Base-by-base conservation (phyloP, 225 moss, liverwort and hornwort genomes). In the Lunularia cruciata region DNA sequence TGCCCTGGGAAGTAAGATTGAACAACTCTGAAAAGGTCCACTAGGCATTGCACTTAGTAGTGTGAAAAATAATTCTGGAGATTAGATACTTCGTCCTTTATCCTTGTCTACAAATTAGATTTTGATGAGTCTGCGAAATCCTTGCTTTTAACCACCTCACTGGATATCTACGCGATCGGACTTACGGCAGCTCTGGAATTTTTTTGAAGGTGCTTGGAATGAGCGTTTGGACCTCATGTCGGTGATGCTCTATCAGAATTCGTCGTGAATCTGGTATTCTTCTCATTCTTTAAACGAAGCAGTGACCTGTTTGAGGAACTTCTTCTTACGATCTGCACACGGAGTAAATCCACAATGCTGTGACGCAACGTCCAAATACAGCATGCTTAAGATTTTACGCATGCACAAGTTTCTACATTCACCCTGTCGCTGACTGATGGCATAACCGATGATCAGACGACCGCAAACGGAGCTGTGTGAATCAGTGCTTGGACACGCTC, bases 401-500 rank as follows among this genome's bases (percentile, higher is more conserved):
- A n/a, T n/a, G n/a, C n/a, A n/a, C n/a, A n/a, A n/a, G n/a, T 43
- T 16, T 43, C 3, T 43, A 10, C 11, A 1, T 43, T 43, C 43
- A 11, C 1, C 16, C 43, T 43, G 12, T 12, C 18, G 4, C 59
- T 60, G 3, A 60, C 18, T 20, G 35, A 9, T 18, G 31, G 1
- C 30, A 12, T 20, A 18, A 5, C 57, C 34, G 16, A 30, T 46
- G 45, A 52, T 4, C 48, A 83, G 83, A 91, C 89, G 22, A 98
- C 93, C 67, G 89, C 91, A 2, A 93, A 91, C 30, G 93, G 91
- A 85, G 82, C 61, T 93, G 81, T 43, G 93, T 93, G 8, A 79
- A 79, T 4, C 89, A 88, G 62, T 98, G 98, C 58, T 56, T 98
- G 83, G 98, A 91, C 47, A 89, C 93, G 91, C 63, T 98, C 61